These are phyloP conservation scores for Rhodocollybia butyracea DNA, from an alignment of 768 basidiomycete genomes.

Conservation along the genomic window DNA sequence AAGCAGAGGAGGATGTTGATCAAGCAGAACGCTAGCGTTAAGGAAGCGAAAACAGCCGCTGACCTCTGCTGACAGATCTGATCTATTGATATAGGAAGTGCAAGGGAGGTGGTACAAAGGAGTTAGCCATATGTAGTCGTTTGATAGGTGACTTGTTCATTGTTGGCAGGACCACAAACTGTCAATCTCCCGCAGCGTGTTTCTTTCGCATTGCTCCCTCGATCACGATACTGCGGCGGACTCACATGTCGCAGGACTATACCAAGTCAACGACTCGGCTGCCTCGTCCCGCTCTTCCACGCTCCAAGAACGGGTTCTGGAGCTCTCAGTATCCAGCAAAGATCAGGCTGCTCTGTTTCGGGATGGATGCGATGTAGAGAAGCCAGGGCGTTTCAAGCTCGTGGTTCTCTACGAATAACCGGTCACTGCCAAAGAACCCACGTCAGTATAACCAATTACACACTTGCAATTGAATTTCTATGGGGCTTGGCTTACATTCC, in stretches of 20 bases:
- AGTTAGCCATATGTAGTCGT: too few species aligned
- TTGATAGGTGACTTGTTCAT: too few species aligned
- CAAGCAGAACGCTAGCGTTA: too few species aligned
- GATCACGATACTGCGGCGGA: neutral
- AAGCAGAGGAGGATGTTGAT: too few species aligned
- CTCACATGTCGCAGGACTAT: constrained; percentile 1
- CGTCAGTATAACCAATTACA: constrained; percentile 1
- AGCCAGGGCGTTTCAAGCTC: constrained; percentile 8
- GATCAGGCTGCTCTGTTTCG: constrained; percentile 5
- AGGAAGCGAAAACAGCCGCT: too few species aligned
- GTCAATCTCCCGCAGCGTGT: too few species aligned
- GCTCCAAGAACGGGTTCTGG: neutral
- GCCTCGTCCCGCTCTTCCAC: too few species aligned
- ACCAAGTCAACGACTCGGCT: neutral
- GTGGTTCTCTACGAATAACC: constrained; percentile 7
- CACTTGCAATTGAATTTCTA: constrained; percentile 8
- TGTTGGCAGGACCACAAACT: too few species aligned
- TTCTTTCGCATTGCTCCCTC: too few species aligned
- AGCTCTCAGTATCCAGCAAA: constrained; percentile 1
- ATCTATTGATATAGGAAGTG: too few species aligned
- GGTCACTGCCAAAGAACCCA: constrained; percentile 8
- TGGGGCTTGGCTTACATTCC: constrained; percentile 9
- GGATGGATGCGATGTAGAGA: constrained; percentile 9
- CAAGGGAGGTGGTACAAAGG: too few species aligned
- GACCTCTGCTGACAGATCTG: too few species aligned